Base-by-base conservation (phyloP, 108 stramenopile species). In the Skeletonema costatum region DNA sequence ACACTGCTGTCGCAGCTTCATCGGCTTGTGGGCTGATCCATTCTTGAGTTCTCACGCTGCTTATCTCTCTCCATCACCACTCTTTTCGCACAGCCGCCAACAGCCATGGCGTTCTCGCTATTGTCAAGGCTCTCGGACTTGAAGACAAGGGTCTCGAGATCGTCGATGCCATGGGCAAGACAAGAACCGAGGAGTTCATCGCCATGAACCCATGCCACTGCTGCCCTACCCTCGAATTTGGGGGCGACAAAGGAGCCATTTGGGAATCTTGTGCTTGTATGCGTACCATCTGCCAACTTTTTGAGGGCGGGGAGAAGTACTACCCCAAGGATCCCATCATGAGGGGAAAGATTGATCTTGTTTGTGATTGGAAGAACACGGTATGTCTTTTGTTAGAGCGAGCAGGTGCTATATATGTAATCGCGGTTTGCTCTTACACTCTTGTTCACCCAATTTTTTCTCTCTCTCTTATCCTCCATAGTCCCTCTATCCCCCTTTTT, bases 241-340 rank as follows among this genome's bases (percentile, higher is more conserved):
- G 48, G 8, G 75, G 64, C n/a, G 74, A 58, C 11, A 73, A 71
- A 9, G 60, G 58, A 0, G 75, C 76, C 50, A 80, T 86, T 42
- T 78, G 81, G 76, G 85, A 86, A 66, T 72, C 77, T 33, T 77
- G 68, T 12, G 67, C 85, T 12, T 63, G 78, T 41, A 78, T 86
- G 80, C 75, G 85, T 14, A 74, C 48, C 66, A 67, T 86, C 2
- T 80, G 79, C 53, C 63, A 75, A 13, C 59, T 58, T 4, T 66
- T 70, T 36, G 74, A 80, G 14, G 58, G 63, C 11, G 80, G 66
- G 12, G 78, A 69, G 21, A 68, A 82, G 51, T 50, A 74, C 1
- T 86, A 86, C 51, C 85, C 85, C 5, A 35, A 31, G 25, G 85
- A 84, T 68, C 61, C 67, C 5, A 42, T 66, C 32, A 53, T 65